These are phyloP conservation scores for Pestalotiopsis sp. DNA, from an alignment of 2,329 filamentous ascomycete species.

Conservation along the genomic window DNA sequence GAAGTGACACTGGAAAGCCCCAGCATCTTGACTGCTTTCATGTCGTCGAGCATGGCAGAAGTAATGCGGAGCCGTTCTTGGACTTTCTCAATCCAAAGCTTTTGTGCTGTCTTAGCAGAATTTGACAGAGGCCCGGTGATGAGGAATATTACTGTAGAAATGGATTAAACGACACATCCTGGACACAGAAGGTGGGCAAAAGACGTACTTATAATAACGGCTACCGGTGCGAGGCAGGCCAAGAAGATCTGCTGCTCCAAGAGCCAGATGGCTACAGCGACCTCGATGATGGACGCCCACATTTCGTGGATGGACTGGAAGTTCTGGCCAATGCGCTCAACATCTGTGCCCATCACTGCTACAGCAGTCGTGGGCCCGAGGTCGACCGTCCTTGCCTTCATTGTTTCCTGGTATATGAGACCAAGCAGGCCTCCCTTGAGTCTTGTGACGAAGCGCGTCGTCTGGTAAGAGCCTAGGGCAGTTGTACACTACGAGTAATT, in stretches of 20 bases:
- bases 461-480: conserved; percentile 18
- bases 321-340: conserved; percentile 30
- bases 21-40: conserved; percentile 50
- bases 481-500: conserved; percentile 11
- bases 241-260: conserved; percentile 30
- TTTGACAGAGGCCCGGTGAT: conserved; percentile 20
- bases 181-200: too few relatives aligned
- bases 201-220: conserved; percentile 5
- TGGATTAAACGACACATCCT: conserved; percentile 13
- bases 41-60: conserved; percentile 41
- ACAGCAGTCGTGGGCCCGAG: conserved; percentile 29
- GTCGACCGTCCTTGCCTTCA: conserved; percentile 25
- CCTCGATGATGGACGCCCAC: conserved; percentile 32
- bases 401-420: conserved; percentile 27
- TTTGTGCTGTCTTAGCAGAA: conserved; percentile 26
- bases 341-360: conserved; percentile 37
- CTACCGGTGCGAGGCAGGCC: conserved; percentile 18
- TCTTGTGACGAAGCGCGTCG: conserved; percentile 25
- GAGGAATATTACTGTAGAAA: conserved; percentile 19
- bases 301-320: conserved; percentile 29
- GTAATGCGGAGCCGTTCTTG: conserved; percentile 46
- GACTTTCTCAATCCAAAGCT: conserved; percentile 45
- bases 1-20: conserved; percentile 31
- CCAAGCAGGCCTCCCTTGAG: conserved; percentile 26
- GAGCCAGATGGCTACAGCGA: conserved; percentile 32